Base-by-base conservation (phyloP, 495 filamentous ascomycete species). In the Glutinoglossum americanum region DNA sequence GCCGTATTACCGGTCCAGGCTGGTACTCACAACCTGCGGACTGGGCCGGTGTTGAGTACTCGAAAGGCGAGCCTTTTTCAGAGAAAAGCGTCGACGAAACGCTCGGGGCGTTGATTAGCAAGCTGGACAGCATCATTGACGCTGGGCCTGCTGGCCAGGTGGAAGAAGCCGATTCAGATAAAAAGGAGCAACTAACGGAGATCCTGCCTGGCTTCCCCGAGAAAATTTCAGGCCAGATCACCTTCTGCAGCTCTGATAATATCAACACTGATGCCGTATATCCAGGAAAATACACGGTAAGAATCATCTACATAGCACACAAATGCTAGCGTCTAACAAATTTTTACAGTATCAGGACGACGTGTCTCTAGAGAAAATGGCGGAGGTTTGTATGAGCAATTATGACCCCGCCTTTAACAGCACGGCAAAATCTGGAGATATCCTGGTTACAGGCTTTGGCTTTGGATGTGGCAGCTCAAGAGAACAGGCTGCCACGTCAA, bases 311-410 rank as follows among this genome's bases (percentile, higher is more conserved):
- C n/a, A n/a, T n/a, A n/a, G n/a, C n/a, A n/a, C n/a, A n/a, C n/a
- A n/a, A n/a, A n/a, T n/a, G n/a, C n/a, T n/a, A n/a, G n/a, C n/a
- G n/a, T n/a, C n/a, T n/a, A n/a, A n/a, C n/a, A n/a, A n/a, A n/a
- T n/a, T n/a, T n/a, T n/a, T n/a, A n/a, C n/a, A n/a, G 0, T 96
- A 94, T 69, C 87, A 89, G 64, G 90, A 96, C 66, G 77, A 85
- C 66, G 74, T 96, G 13, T 70, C 86, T 0, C 68, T 64, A 0
- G 79, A 83, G 47, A 80, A 77, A 28, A 96, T 96, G 89, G 87
- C 88, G 0, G 67, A 82, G 61, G 89, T 90, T 0, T 87, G 83
- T 67, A 94, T 98, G 87, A 73, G 80, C 62, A 98, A 98, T 72
- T 98, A 94, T 70, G 92, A 97, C 67, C 62, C 73, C 0, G 57